Evolutionary conservation across 192 early-diverging fungal species (phyloP), one percentile per base, ranked within the genome.

Genomic region (Backusella tarrabulga): DNA sequence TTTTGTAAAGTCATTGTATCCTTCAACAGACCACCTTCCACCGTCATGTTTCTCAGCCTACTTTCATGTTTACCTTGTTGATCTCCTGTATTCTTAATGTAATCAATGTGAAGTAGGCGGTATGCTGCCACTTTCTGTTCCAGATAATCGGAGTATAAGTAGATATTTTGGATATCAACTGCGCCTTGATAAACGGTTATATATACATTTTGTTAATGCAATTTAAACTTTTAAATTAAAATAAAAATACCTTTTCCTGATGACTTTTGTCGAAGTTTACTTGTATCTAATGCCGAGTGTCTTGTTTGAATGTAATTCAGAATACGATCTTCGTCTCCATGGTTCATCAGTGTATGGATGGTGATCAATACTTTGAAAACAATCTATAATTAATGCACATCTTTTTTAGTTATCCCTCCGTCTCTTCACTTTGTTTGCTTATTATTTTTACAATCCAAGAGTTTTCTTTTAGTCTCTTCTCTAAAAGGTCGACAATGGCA

Each of bases 361-460:
- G 93, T 84, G 63, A 93, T 85, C 15, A 96, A 81, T 1, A 92
- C 84, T 83, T 96, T 96, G 81, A 95, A 93, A 0, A 88, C 85
- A 26, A 89, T 88, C 93, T 94, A 80, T 34, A 14, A 19, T 42
- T 11, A 15, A 66, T n/a, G 38, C 12, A 50, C 1, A 17, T 17
- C 17, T 23, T 3, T 29, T 63, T 9, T 56, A 21, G n/a, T n/a
- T 54, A 21, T 44, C 12, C 44, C 7, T 29, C 11, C 38, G 2
- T 29, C 9, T 32, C 23, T 11, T 36, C 17, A n/a, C 23, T n/a
- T 67, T 26, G 35, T 14, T 23, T 26, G 6, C 42, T 23, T 56
- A 0, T 34, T 52, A 71, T 63, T 32, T 60, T 78, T 87, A 93
- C 91, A 76, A 93, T 87, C 91, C 91, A 93, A 71, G 90, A 86